Base-by-base conservation (phyloP, 805 yeast species). In the Blastobotrys muscicola region DNA sequence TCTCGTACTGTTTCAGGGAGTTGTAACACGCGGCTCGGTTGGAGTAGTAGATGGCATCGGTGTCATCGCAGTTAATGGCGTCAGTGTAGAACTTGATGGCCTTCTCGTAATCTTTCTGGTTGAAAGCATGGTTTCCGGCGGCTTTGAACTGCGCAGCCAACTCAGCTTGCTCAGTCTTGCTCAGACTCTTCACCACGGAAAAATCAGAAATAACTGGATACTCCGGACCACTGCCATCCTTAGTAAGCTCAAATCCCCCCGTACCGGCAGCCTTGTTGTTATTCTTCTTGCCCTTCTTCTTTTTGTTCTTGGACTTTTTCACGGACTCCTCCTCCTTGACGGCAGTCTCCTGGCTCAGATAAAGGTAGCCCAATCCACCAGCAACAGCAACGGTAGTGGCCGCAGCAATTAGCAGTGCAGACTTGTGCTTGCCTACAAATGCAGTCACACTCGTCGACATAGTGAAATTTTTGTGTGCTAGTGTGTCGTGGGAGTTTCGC, bases 21-120 rank as follows among this genome's bases (percentile, higher is more conserved):
- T 89, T 83, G 67, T 84, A 84, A 66, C 96, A 90, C 12, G 98
- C 98, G 26, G 97, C 87, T 66, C 97, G 80, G 71, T 92, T 92
- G 49, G 97, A 86, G 68, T 81, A 90, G 68, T 75, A 92, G 31
- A 89, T 83, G 4, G 97, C 87, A 64, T 92, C 97, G 35, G 49
- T 50, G 53, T 72, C 65, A 60, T 82, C 81, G 58, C 85, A 71
- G 43, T 70, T 60, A 53, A 92, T 70, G 8, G 98, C 97, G 45
- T 75, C 76, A 36, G 85, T 63, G 69, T 92, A 92, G 63, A 72
- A 81, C 37, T 74, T 76, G 56, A 87, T 76, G 36, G 97, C 97
- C n/a, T 72, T 71, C 43, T 76, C 72, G 58, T 72, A 84, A 42
- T 82, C 69, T 65, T 84, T 82, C 30, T 59, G 58, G 63, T 81